Evolutionary conservation across 2,329 filamentous ascomycete genomes (phyloP).

Genomic region (Cladosporium velox): DNA sequence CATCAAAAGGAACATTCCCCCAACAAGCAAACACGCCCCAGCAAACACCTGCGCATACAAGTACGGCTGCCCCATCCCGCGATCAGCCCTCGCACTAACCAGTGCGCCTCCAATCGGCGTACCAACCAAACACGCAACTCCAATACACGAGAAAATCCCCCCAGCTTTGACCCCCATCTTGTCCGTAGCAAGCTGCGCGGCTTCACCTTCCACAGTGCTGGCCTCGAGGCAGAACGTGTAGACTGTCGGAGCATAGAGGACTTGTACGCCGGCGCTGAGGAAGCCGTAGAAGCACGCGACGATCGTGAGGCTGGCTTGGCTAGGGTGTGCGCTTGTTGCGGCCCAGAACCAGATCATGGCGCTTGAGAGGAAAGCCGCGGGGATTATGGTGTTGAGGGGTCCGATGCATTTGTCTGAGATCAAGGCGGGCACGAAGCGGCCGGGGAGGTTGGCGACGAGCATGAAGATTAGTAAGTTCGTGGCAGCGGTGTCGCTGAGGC

Average conservation of each 20-base stretch:
- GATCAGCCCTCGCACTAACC: conserved; percentile 25
- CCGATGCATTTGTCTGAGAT: conserved; percentile 38
- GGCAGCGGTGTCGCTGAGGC: conserved; percentile 28
- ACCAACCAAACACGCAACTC: conserved; percentile 30
- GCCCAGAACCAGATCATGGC: conserved; percentile 56
- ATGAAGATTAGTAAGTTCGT: conserved; percentile 38
- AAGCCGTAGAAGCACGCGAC: conserved; percentile 40
- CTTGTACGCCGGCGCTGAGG: conserved; percentile 36
- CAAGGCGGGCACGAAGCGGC: conserved; percentile 36
- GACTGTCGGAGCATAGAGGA: conserved; percentile 33
- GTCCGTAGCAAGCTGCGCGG: conserved; percentile 21
- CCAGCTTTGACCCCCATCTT: conserved; percentile 32
- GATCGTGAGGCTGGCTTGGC: conserved; percentile 27
- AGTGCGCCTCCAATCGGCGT: conserved; percentile 34
- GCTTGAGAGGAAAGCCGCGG: conserved; percentile 48
- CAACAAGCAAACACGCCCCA: conserved; percentile 26
- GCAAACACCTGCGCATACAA: conserved; percentile 32
- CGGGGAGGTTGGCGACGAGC: conserved; percentile 35
- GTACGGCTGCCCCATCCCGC: conserved; percentile 25
- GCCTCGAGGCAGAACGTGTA: conserved; percentile 28
- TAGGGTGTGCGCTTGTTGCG: conserved; percentile 29
- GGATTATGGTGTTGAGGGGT: conserved; percentile 40
- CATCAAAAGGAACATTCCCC: conserved; percentile 27
- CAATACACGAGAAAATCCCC: conserved; percentile 30
- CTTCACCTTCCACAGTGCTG: neutral